Percentiles rank a stretch among this genome's conserved stretches.
These are phyloP conservation scores for Fusarium sambucinum DNA, from an alignment of 2,329 filamentous ascomycete genomes.

Conservation along the genomic window DNA sequence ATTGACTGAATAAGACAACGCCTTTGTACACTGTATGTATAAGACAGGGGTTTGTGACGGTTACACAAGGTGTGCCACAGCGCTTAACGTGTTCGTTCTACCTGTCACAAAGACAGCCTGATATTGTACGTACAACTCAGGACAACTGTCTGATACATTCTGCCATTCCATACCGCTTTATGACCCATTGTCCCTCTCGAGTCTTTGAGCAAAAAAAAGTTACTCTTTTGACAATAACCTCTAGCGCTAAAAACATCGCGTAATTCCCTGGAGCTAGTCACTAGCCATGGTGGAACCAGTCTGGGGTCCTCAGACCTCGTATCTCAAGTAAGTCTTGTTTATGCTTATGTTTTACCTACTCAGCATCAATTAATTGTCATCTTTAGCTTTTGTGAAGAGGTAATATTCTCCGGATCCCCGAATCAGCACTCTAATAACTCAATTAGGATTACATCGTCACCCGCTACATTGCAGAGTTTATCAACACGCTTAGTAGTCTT, in stretches of 20 bases:
- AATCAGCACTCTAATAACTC: background rate
- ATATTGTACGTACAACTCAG: background rate
- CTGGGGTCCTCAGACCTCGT: background rate
- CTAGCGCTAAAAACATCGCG: background rate
- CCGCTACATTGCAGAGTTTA: background rate
- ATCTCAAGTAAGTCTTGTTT: background rate
- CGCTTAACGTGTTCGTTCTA: background rate
- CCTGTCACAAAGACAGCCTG: background rate
- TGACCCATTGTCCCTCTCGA: background rate
- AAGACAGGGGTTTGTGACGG: background rate
- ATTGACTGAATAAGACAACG: accelerated
- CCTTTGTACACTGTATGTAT: background rate
- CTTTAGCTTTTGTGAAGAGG: background rate
- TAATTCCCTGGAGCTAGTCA: too few relatives aligned
- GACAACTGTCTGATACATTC: accelerated
- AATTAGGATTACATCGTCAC: background rate
- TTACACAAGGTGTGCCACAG: background rate
- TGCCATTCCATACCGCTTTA: background rate
- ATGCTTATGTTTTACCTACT: background rate
- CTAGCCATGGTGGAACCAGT: background rate
- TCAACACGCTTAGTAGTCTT: background rate
- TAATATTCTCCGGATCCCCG: background rate
- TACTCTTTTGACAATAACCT: background rate
- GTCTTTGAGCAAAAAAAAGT: background rate
- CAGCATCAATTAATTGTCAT: background rate